Percentiles rank a stretch among this genome's conserved stretches.
Conservation (phyloP, 2,329 filamentous ascomycete species). For the Pseudonectria buxi region DNA sequence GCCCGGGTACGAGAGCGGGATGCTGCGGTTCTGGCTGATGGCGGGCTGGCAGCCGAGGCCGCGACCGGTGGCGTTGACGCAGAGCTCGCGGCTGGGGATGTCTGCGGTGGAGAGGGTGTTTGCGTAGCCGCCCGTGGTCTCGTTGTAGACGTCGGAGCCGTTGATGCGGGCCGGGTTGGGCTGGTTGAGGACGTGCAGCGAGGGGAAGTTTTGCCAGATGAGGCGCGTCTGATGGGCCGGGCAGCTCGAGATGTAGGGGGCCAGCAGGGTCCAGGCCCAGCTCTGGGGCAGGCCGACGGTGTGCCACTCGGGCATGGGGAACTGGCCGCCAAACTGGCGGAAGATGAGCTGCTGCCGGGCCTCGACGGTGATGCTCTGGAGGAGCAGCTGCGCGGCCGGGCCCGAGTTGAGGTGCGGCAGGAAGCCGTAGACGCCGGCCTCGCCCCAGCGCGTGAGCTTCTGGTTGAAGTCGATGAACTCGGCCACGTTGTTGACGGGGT, state of each 20-base stretch:
- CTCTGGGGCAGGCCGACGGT: constrained; percentile 73
- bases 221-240: constrained; percentile 66
- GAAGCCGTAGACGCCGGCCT: constrained; percentile 76
- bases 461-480: constrained; percentile 81
- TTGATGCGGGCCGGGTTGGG: constrained; percentile 66
- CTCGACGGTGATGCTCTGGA: constrained; percentile 72
- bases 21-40: constrained; percentile 61
- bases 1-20: constrained; percentile 68
- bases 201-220: constrained; percentile 79
- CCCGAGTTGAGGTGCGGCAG: constrained; percentile 70
- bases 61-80: constrained; percentile 48
- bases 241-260: constrained; percentile 74
- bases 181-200: constrained; percentile 65
- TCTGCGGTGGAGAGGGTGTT: constrained; percentile 47
- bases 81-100: constrained; percentile 40
- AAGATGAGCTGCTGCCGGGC: constrained; percentile 80
- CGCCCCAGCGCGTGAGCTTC: constrained; percentile 76
- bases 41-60: constrained; percentile 55
- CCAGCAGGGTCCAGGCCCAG: constrained; percentile 76
- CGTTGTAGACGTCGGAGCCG: constrained; percentile 53
- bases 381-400: constrained; percentile 63
- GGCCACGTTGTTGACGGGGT: constrained; percentile 65
- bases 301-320: constrained; percentile 80
- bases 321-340: constrained; percentile 72
- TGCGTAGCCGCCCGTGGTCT: constrained; percentile 54